Conservation (phyloP, 2,329 filamentous ascomycete species). For the Fusarium sororula region DNA sequence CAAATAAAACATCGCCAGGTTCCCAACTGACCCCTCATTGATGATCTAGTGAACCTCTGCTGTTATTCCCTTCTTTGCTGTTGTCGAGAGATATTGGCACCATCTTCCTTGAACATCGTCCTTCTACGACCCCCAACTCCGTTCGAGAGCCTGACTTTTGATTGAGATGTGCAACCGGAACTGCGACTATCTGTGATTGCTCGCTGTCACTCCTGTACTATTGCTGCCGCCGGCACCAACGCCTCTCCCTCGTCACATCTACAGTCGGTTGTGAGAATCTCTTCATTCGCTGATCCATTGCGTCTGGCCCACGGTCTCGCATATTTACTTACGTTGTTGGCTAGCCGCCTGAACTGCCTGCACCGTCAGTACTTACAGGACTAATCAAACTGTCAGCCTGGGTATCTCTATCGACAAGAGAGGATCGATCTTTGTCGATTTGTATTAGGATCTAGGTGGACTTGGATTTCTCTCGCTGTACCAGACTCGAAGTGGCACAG, state of each 20-base stretch:
- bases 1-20: constrained; percentile 45
- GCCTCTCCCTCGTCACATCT: constrained; percentile 41
- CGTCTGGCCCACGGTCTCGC: constrained; percentile 42
- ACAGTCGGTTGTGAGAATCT: constrained; percentile 41
- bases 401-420: constrained; percentile 1
- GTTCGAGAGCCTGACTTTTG: neutral
- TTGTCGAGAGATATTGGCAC: constrained; percentile 4
- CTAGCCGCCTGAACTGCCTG: constrained; percentile 38
- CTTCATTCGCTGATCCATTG: constrained; percentile 41
- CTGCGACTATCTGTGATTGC: constrained; percentile 9
- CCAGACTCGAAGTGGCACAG: constrained; percentile 4
- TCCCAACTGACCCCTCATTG: constrained; percentile 42
- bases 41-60: constrained; percentile 25
- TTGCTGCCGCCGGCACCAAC: constrained; percentile 35
- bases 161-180: constrained; percentile 14
- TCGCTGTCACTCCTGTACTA: constrained; percentile 28
- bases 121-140: neutral
- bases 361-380: constrained; percentile 26
- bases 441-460: neutral
- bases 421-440: constrained; percentile 12
- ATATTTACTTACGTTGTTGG: constrained; percentile 36
- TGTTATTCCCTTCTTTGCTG: constrained; percentile 15
- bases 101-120: constrained; percentile 12
- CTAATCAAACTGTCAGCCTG: constrained; percentile 3
- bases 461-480: constrained; percentile 2